These are phyloP conservation scores for Gaeumannomyces sp. DNA, from an alignment of 2,329 filamentous ascomycete species.

Conservation along the genomic window DNA sequence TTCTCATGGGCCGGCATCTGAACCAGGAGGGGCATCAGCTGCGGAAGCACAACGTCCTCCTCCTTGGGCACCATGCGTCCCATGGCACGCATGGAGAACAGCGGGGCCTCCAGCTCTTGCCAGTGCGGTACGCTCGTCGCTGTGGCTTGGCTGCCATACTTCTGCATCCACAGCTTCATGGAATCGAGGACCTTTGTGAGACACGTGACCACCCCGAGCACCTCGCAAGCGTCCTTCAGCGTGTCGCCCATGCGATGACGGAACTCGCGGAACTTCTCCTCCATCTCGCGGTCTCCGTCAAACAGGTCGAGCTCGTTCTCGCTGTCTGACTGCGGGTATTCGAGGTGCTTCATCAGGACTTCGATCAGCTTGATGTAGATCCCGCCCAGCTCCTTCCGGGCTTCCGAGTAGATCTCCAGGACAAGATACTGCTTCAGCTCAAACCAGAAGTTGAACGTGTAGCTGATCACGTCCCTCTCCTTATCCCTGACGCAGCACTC, in stretches of 20 bases:
- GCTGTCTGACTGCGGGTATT: constrained; percentile 73
- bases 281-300: constrained; percentile 88
- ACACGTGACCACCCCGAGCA: constrained; percentile 89
- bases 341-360: constrained; percentile 82
- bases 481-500: constrained; percentile 84
- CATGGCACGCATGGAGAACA: constrained; percentile 94
- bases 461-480: constrained; percentile 84
- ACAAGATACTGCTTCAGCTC: constrained; percentile 96
- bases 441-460: constrained; percentile 97
- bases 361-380: constrained; percentile 87
- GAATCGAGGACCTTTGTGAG: constrained; percentile 79
- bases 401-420: constrained; percentile 80
- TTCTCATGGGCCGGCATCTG: constrained; percentile 96
- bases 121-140: constrained; percentile 78
- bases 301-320: constrained; percentile 78
- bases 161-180: constrained; percentile 83
- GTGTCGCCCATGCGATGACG: constrained; percentile 97
- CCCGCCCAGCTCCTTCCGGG: constrained; percentile 69
- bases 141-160: constrained; percentile 70
- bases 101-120: constrained; percentile 91
- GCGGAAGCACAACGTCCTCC: constrained; percentile 79
- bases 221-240: constrained; percentile 92
- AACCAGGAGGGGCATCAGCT: constrained; percentile 87
- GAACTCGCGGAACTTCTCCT: constrained; percentile 96
- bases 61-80: constrained; percentile 91